Evolutionary conservation across 2,329 filamentous ascomycete species (phyloP).

Genomic region (Gaeumannomyces tritici): DNA sequence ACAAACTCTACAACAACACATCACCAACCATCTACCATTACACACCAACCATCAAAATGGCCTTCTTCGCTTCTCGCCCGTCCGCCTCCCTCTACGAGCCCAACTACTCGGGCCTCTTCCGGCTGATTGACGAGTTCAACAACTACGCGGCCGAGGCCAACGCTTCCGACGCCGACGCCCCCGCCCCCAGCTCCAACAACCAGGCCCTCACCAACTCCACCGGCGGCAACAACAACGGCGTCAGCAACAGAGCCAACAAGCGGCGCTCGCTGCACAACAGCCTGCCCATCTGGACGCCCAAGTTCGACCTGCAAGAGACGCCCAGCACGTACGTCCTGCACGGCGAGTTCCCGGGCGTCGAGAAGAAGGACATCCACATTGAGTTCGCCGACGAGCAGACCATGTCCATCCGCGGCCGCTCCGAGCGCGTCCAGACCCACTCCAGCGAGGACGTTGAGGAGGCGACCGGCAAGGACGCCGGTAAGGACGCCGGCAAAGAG

Average conservation of each 20-base stretch:
- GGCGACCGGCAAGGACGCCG: slow-evolving; percentile 14
- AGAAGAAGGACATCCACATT: slow-evolving; percentile 64
- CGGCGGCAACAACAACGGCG: neutral
- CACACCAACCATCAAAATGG: slow-evolving; percentile 35
- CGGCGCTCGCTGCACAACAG: slow-evolving; percentile 13
- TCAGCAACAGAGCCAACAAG: slow-evolving; percentile 7
- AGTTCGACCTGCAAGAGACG: slow-evolving; percentile 69
- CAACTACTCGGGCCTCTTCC: slow-evolving; percentile 37
- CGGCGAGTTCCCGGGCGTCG: slow-evolving; percentile 68
- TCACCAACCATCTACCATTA: too few species aligned
- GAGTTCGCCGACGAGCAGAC: slow-evolving; percentile 73
- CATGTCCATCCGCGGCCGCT: slow-evolving; percentile 58
- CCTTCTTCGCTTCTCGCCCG: slow-evolving; percentile 42
- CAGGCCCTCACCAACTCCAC: neutral
- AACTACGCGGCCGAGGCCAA: slow-evolving; percentile 26
- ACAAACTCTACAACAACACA: too few species aligned
- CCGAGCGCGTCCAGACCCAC: slow-evolving; percentile 48
- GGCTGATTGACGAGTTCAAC: slow-evolving; percentile 55
- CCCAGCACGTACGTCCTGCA: slow-evolving; percentile 63
- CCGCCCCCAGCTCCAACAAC: slow-evolving; percentile 1
- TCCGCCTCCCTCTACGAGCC: slow-evolving; percentile 21
- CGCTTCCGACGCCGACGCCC: neutral
- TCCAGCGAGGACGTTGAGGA: slow-evolving; percentile 55
- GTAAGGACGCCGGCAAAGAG: slow-evolving; percentile 10
- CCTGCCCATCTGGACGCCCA: slow-evolving; percentile 55